phyloP scores from a whole-genome alignment of 2,329 filamentous ascomycete genomes.

The Sporothrix sp. region DNA sequence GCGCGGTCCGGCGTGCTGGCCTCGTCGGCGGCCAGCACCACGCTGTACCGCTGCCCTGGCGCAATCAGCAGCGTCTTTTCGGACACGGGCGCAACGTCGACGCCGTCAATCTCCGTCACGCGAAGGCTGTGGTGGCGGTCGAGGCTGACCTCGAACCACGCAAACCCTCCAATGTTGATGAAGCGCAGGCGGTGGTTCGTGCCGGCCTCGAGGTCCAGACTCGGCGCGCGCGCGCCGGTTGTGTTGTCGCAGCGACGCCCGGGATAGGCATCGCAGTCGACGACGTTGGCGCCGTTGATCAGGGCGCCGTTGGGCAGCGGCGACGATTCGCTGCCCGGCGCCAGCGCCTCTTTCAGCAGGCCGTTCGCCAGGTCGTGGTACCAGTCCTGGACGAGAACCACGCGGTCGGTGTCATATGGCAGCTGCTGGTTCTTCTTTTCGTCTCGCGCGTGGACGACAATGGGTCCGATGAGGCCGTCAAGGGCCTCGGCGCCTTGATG shows the following conservation, averaged over 20 bases:
- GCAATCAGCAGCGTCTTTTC: constrained; percentile 55
- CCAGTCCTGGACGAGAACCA: constrained; percentile 60
- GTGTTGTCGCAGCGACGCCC: constrained; percentile 35
- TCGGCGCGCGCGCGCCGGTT: constrained; percentile 27
- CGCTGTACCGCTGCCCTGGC: constrained; percentile 62
- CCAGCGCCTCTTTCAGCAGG: constrained; percentile 44
- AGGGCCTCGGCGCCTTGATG: constrained; percentile 60
- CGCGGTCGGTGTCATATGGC: constrained; percentile 54
- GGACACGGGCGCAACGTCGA: constrained; percentile 49
- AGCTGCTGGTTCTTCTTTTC: constrained; percentile 32
- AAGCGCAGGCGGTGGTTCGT: constrained; percentile 56
- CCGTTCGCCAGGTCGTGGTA: constrained; percentile 47
- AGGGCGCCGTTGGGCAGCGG: constrained; percentile 60
- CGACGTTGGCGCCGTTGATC: constrained; percentile 52
- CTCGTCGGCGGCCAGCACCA: constrained; percentile 52
- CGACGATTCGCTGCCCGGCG: constrained; percentile 44
- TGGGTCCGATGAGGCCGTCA: constrained; percentile 51
- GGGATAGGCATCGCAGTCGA: constrained; percentile 30
- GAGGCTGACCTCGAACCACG: constrained; percentile 61
- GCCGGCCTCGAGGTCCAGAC: constrained; percentile 39
- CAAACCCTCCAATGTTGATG: constrained; percentile 61
- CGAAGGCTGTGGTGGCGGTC: constrained; percentile 48
- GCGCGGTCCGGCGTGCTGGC: constrained; percentile 36
- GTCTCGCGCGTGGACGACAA: constrained; percentile 53
- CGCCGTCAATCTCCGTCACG: constrained; percentile 62